These are phyloP conservation scores for Solanum tacnaense DNA, from an alignment of 257 asterid species.

Conservation along the genomic window DNA sequence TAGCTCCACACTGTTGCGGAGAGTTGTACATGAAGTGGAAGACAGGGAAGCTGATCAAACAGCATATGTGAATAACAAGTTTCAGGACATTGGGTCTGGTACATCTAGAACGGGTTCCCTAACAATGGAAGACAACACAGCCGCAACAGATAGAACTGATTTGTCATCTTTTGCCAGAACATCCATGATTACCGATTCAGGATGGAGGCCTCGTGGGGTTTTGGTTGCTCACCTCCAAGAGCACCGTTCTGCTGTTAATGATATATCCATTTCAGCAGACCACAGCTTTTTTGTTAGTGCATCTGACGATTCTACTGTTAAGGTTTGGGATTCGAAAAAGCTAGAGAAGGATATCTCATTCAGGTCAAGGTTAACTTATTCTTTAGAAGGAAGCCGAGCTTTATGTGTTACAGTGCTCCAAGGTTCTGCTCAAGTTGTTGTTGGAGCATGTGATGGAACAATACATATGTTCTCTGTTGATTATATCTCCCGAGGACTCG, in stretches of 20 bases:
- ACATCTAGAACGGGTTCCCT: conserved; percentile 46
- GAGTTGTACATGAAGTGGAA: conserved; percentile 98
- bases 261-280: conserved; percentile 80
- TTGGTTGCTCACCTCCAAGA: conserved; percentile 98
- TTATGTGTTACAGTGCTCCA: conserved; percentile 76
- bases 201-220: conserved; percentile 99
- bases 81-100: conserved; percentile 58
- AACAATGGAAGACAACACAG: conserved; percentile 38
- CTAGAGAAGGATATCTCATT: conserved; percentile 97
- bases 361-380: conserved; percentile 86
- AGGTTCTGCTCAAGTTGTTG: conserved; percentile 76
- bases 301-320: conserved; percentile 94
- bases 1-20: conserved; percentile 62
- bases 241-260: conserved; percentile 90
- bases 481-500: conserved; percentile 83
- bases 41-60: conserved; percentile 77
- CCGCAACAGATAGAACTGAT: conserved; percentile 50
- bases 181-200: conserved; percentile 86
- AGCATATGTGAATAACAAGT: conserved; percentile 37
- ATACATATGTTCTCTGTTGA: conserved; percentile 91
- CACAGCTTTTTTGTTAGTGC: conserved; percentile 97
- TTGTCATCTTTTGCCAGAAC: conserved; percentile 53
- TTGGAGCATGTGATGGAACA: conserved; percentile 88
- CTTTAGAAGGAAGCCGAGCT: conserved; percentile 83
- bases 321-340: conserved; percentile 97